Evolutionary conservation across 352 stramenopile genomes (phyloP).

Genomic region (Globisporangium spinosum): DNA sequence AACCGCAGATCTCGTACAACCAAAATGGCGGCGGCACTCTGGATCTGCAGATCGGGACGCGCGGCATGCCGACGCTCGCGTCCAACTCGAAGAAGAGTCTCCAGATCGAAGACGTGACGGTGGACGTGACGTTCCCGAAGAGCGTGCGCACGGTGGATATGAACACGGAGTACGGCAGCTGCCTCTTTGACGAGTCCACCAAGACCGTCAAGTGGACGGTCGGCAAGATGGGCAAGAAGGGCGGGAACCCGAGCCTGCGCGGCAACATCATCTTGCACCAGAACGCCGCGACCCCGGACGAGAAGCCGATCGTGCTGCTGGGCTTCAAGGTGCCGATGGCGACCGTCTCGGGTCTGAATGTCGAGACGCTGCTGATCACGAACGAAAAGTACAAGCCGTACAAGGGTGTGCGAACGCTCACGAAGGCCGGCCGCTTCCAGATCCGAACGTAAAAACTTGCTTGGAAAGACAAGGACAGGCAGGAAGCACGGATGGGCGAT

Average conservation of each 20-base stretch:
- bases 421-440: constrained; percentile 94
- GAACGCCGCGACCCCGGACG: constrained; percentile 74
- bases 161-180: constrained; percentile 89
- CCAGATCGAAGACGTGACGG: constrained; percentile 89
- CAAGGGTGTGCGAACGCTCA: constrained; percentile 96
- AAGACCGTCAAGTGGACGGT: constrained; percentile 95
- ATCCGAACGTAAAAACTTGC: constrained; percentile 79
- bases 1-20: constrained; percentile 83
- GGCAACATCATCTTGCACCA: constrained; percentile 92
- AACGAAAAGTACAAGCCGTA: constrained; percentile 98
- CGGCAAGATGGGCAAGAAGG: constrained; percentile 92
- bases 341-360: constrained; percentile 93
- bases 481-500: neutral
- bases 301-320: constrained; percentile 93
- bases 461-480: neutral
- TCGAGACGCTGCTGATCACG: constrained; percentile 92
- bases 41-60: constrained; percentile 69
- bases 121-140: constrained; percentile 96
- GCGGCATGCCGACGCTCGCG: constrained; percentile 71
- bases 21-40: constrained; percentile 64
- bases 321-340: constrained; percentile 96
- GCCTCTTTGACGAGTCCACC: constrained; percentile 94
- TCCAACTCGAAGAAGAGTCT: constrained; percentile 79
- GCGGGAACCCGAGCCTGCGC: constrained; percentile 80
- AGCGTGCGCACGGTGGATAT: constrained; percentile 93